A percentile compares a stretch with the other conserved stretches of the same genome.
These are phyloP conservation scores for Candida pseudoglaebosa DNA, from an alignment of 805 yeast species.

Conservation along the genomic window DNA sequence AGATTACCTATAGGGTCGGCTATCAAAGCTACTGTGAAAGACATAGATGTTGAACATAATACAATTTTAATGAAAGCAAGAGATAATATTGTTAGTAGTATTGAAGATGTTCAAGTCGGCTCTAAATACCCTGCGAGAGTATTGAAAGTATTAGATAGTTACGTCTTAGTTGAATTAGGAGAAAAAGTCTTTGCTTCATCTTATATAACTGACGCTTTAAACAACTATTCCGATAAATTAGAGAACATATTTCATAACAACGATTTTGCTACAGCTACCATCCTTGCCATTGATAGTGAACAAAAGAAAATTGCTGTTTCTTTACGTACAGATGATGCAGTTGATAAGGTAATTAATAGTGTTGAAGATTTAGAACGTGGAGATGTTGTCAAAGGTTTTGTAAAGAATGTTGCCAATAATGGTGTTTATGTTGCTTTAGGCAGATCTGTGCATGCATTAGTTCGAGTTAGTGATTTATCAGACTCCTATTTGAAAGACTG, in stretches of 20 bases:
- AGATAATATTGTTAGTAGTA: constrained; percentile 33
- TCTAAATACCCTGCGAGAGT: constrained; percentile 59
- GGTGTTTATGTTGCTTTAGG: constrained; percentile 80
- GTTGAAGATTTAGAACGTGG: constrained; percentile 60
- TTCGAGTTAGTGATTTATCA: constrained; percentile 74
- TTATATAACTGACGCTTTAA: constrained; percentile 71
- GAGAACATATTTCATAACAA: constrained; percentile 47
- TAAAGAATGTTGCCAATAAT: constrained; percentile 66
- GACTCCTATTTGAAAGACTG: constrained; percentile 83
- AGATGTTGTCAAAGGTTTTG: constrained; percentile 74
- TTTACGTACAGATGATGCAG: constrained; percentile 48
- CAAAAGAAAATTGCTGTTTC: constrained; percentile 59
- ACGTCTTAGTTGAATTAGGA: constrained; percentile 69
- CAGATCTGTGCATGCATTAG: constrained; percentile 68
- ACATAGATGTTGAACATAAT: constrained; percentile 51
- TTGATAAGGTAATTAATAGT: constrained; percentile 47
- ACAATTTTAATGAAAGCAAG: constrained; percentile 50
- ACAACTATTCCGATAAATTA: constrained; percentile 56
- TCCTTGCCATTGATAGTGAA: constrained; percentile 44
- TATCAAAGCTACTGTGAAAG: constrained; percentile 51
- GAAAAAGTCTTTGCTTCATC: constrained; percentile 58
- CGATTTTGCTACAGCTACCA: constrained; percentile 55
- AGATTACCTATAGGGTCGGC: constrained; percentile 72
- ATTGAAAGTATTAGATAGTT: constrained; percentile 52
- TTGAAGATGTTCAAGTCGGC: constrained; percentile 53